Evolutionary conservation across 306 rosid species (phyloP), one percentile per base, ranked within the genome.

Genomic region (Castanopsis chinensis): DNA sequence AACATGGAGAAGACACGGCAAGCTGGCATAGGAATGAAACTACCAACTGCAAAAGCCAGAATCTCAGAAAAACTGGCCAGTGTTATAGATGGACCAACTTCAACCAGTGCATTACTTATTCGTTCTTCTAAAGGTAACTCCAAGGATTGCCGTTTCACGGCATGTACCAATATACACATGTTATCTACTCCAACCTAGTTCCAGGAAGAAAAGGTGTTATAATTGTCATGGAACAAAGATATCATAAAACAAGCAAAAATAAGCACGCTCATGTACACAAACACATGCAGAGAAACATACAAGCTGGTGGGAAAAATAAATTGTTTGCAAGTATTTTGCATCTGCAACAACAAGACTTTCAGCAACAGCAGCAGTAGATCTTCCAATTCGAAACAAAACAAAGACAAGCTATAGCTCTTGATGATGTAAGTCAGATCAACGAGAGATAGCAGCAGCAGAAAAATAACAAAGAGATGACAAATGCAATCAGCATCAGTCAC

Each of bases 1-100:
- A 92, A 91, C 99, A 94, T 91, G 80, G 99, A 94, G 86, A 94
- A 94, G 84, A 94, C 95, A 81, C 97, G 97, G 79, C 99, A 94
- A 68, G 99, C 99, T 65, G 99, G 99, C 99, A 94, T 94, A 58
- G 97, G 83, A 86, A 94, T 88, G 65, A 94, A 92, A 77, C 93
- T 78, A 78, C 99, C 99, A 73, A 94, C 97, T 12, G 99, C 97
- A 90, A 92, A 94, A 76, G 99, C 99, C 77, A 94, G 80, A 86
- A 94, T 76, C 93, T 94, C 99, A 2, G 97, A 91, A 74, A 92
- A 78, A 85, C 99, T 91, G 75, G 99, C 99, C 54, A 94, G 86
- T 18, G 99, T 90, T 76, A 92, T 91, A 76, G 99, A 94, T 43
- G 99, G 99, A 70, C 99, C 99, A 86, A 94, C 99, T 83, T 92